Conservation (phyloP, 139 green algal genomes). For the Coelastrella sp. region DNA sequence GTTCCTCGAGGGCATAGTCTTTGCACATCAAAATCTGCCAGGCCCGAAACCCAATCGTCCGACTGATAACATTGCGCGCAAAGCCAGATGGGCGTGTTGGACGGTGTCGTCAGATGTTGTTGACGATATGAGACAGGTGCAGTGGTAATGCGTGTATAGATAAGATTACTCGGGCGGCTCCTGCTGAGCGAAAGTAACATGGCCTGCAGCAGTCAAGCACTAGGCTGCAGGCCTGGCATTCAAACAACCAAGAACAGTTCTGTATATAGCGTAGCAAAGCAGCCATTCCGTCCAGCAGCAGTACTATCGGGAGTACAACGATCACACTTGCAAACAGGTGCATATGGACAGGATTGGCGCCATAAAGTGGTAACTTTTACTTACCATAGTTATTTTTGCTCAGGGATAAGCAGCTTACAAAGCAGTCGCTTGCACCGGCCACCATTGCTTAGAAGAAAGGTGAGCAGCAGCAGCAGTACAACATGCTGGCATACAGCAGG, state of each 20-base stretch:
- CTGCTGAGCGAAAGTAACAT: conserved; percentile 12
- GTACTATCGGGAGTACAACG: conserved; percentile 20
- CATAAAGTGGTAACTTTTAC: too few species aligned
- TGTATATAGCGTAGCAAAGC: conserved; percentile 32
- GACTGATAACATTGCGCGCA: too few species aligned
- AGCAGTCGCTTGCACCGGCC: conserved; percentile 29
- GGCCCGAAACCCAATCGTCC: too few species aligned
- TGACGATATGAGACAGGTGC: too few species aligned
- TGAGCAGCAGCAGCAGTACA: conserved; percentile 3
- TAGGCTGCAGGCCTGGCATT: conserved; percentile 43
- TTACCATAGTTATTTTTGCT: too few species aligned
- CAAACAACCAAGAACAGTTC: not conserved
- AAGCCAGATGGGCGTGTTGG: too few species aligned
- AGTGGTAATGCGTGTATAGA: not conserved
- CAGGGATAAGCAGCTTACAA: conserved; percentile 36
- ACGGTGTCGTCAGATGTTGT: too few species aligned
- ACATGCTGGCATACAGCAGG: not conserved
- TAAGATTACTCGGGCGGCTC: not conserved
- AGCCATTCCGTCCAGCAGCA: conserved; percentile 33
- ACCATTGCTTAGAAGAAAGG: conserved; percentile 14
- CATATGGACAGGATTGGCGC: not conserved
- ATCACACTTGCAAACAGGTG: conserved; percentile 36
- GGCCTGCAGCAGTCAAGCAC: conserved; percentile 32
- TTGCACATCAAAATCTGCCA: too few species aligned
- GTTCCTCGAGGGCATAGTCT: too few species aligned